phyloP scores from a whole-genome alignment of 495 filamentous ascomycete genomes.

The Aspergillus homomorphus region DNA sequence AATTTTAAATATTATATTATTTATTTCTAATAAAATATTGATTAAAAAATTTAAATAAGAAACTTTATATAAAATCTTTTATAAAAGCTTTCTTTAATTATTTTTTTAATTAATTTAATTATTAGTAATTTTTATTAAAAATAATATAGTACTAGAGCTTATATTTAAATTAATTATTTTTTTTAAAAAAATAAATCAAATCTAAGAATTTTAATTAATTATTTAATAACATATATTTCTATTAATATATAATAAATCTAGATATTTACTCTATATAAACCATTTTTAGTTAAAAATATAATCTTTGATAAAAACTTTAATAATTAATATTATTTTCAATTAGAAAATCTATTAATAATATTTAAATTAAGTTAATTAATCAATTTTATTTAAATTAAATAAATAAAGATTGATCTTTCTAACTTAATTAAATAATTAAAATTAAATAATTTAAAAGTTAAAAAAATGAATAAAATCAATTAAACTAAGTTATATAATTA shows the following conservation, averaged over 20 bases:
- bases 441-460: not conserved
- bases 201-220: not conserved
- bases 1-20: too few species aligned
- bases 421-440: not conserved
- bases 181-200: not conserved
- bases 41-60: too few species aligned
- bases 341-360: too few species aligned
- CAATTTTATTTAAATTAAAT: not conserved
- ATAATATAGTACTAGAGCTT: not conserved
- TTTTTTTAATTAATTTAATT: too few species aligned
- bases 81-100: too few species aligned
- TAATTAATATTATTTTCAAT: too few species aligned
- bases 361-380: not conserved
- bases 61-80: too few species aligned
- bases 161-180: not conserved
- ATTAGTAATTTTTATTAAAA: constrained; percentile 2
- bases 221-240: not conserved
- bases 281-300: not conserved
- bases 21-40: too few species aligned
- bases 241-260: too few species aligned
- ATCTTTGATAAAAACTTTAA: not conserved
- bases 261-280: not conserved
- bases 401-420: not conserved
- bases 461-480: not conserved
- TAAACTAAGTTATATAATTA: not conserved